A percentile compares a stretch with the other conserved stretches of the same genome.
phyloP scores from a whole-genome alignment of 768 basidiomycete species.

The Hypholoma fasciculare region DNA sequence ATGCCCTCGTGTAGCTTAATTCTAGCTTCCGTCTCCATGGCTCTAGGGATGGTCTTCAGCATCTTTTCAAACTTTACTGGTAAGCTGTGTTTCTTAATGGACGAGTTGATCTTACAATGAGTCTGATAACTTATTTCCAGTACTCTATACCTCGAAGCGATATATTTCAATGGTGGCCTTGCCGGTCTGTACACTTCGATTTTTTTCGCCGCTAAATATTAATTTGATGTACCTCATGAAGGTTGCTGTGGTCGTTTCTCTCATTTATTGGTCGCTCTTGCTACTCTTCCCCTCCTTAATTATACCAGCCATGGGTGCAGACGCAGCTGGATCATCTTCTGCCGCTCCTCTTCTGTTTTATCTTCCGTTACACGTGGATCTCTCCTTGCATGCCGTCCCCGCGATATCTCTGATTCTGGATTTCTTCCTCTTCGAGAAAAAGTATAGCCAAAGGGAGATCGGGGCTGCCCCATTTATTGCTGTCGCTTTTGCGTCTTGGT shows the following conservation, averaged over 20 bases:
- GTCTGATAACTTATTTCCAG: slow-evolving; percentile 21
- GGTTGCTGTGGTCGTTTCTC: slow-evolving; percentile 38
- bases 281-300: slow-evolving; percentile 59
- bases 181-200: slow-evolving; percentile 44
- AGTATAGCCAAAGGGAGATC: slow-evolving; percentile 39
- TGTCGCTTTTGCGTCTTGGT: slow-evolving; percentile 40
- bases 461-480: slow-evolving; percentile 30
- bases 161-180: slow-evolving; percentile 61
- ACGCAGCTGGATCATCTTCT: slow-evolving; percentile 26
- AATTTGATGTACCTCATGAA: slow-evolving; percentile 8
- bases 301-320: slow-evolving; percentile 14
- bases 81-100: slow-evolving; percentile 14
- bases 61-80: slow-evolving; percentile 30
- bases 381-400: slow-evolving; percentile 68
- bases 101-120: not conserved
- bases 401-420: slow-evolving; percentile 58
- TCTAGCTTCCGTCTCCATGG: slow-evolving; percentile 36
- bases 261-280: slow-evolving; percentile 72
- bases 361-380: slow-evolving; percentile 56
- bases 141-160: slow-evolving; percentile 49
- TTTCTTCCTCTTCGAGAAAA: slow-evolving; percentile 66
- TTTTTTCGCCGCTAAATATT: not conserved
- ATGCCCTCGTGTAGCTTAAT: slow-evolving; percentile 28
- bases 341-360: slow-evolving; percentile 26
- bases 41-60: slow-evolving; percentile 30